Evolutionary conservation across 352 stramenopile genomes (phyloP), one percentile per base, ranked within the genome.

Genomic region (Globisporangium alternatum): DNA sequence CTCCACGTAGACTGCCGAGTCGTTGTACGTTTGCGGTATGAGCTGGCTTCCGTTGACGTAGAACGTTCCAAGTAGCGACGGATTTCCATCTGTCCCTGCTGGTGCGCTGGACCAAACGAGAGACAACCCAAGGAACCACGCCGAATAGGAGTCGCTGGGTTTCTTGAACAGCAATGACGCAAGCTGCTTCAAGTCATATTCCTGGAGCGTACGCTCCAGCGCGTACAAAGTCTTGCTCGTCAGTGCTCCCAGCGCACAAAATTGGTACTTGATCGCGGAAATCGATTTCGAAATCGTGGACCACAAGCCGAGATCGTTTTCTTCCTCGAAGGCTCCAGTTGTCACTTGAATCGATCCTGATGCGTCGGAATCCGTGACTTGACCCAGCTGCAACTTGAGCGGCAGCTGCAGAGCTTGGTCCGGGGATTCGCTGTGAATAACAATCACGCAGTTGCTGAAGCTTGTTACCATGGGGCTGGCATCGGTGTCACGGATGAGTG

Each of bases 341-440:
- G 19, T 54, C 12, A 75, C 9, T 5, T 68, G 44, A n/a, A 75
- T 33, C 0, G 21, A 55, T 0, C 67, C 56, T 12, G 15, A 41
- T 1, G 30, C 53, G 4, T 49, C n/a, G 6, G 48, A 45, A 30
- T 57, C 28, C 1, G 37, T 35, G n/a, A 73, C 31, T 21, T 59
- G 45, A 3, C 44, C 17, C 15, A 78, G 48, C 22, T 67, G 17
- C 22, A 78, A 4, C 21, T 69, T 35, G 13, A 78, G 33, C 2
- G 71, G 65, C 1, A 75, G 43, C 22, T 60, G 39, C 2, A 66
- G 22, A 4, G 41, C 19, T 15, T 25, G 8, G 5, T 44, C 33
- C 0, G 35, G 13, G 15, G 10, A 28, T n/a, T 58, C 70, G 17
- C 64, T 67, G 28, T 62, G 41, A 0, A 78, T 37, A 1, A 69